phyloP scores from a whole-genome alignment of 352 stramenopile species.

The Hyaloperonospora brassicae region DNA sequence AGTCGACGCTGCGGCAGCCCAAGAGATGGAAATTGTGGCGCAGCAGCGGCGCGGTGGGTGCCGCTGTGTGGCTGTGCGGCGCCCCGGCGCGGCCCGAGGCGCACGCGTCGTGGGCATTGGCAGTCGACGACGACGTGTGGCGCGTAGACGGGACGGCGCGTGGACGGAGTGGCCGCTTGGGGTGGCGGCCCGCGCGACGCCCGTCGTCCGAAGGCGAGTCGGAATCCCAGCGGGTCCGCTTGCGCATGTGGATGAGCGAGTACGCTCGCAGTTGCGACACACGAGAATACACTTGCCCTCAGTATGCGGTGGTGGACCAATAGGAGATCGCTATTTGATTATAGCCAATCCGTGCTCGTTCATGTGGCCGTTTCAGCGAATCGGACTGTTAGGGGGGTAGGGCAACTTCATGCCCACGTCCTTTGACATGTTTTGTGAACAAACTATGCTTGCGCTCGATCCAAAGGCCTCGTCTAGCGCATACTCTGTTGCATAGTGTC shows the following conservation, averaged over 20 bases:
- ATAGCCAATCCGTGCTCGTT: too few relatives aligned
- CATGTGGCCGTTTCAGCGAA: too few relatives aligned
- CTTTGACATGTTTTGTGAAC: too few relatives aligned
- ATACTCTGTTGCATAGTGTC: too few relatives aligned
- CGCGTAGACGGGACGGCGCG: neutral
- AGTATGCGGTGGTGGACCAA: too few relatives aligned
- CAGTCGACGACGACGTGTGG: conserved; percentile 1
- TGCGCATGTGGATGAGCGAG: conserved; percentile 23
- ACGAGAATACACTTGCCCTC: too few relatives aligned
- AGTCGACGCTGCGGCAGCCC: conserved; percentile 92
- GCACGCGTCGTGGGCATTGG: conserved; percentile 1
- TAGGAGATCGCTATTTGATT: too few relatives aligned
- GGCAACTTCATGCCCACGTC: too few relatives aligned
- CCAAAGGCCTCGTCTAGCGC: too few relatives aligned
- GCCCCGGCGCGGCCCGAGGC: conserved; percentile 1
- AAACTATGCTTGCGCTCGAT: too few relatives aligned
- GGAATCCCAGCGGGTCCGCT: conserved; percentile 67
- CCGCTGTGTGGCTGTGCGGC: conserved; percentile 1
- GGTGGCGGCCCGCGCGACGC: conserved; percentile 10
- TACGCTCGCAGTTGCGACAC: too few relatives aligned
- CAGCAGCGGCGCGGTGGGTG: conserved; percentile 3
- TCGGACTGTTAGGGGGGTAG: too few relatives aligned
- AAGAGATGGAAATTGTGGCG: conserved; percentile 69
- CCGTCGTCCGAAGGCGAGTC: conserved; percentile 48
- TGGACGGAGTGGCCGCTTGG: neutral